Percentiles rank a stretch among this genome's conserved stretches.
phyloP scores from a whole-genome alignment of 208 protist species.

The Acanthamoeba sp. region DNA sequence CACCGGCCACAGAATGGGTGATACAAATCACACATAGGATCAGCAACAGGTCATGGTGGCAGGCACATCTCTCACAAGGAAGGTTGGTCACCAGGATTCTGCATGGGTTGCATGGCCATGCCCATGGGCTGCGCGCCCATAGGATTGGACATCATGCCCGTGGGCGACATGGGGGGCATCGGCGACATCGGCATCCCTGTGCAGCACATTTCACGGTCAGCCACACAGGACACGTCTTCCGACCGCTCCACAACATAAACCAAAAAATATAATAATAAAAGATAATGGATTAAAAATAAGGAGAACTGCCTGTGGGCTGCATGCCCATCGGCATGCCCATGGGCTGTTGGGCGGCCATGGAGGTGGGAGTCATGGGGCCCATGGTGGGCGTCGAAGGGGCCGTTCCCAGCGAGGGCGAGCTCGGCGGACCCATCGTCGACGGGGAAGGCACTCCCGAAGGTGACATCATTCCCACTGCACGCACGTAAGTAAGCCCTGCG shows the following conservation, averaged over 20 bases:
- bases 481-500: no score
- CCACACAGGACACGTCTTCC: background rate
- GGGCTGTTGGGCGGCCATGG: conserved; percentile 42
- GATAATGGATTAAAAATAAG: background rate
- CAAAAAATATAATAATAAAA: no score
- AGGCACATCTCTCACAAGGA: no score
- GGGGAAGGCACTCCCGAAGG: conserved; percentile 19
- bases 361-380: conserved; percentile 28
- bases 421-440: conserved; percentile 29
- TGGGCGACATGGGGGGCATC: conserved; percentile 33
- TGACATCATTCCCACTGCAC: background rate
- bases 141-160: conserved; percentile 43
- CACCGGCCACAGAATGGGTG: background rate
- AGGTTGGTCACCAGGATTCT: background rate
- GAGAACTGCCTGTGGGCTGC: background rate
- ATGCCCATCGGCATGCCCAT: conserved; percentile 58
- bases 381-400: conserved; percentile 36
- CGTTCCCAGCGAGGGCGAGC: conserved; percentile 53
- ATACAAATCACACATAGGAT: background rate
- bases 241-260: background rate
- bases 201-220: background rate
- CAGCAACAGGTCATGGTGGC: no score
- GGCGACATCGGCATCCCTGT: conserved; percentile 40
- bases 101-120: conserved; percentile 10
- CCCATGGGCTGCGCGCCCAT: conserved; percentile 10